Evolutionary conservation across 495 filamentous ascomycete genomes (phyloP).

Genomic region (Hypoxylon lienhwacheense): DNA sequence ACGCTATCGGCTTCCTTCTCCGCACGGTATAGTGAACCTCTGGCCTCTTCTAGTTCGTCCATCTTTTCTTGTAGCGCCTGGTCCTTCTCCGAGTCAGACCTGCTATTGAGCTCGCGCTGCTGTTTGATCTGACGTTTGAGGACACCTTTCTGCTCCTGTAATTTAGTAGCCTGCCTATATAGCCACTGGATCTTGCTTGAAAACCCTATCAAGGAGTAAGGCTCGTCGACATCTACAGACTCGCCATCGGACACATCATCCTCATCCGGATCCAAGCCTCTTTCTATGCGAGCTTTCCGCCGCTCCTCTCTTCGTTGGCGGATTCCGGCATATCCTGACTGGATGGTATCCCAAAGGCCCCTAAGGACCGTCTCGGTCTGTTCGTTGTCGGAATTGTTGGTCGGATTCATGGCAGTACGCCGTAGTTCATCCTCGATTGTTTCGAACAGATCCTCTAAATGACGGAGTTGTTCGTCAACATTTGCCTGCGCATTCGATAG

Average conservation of each 20-base stretch:
- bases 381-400: slow-evolving; percentile 47
- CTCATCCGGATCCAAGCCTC: slow-evolving; percentile 47
- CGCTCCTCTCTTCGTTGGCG: slow-evolving; percentile 56
- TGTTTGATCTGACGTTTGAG: slow-evolving; percentile 87
- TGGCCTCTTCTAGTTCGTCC: slow-evolving; percentile 57
- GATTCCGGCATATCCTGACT: slow-evolving; percentile 62
- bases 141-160: slow-evolving; percentile 82
- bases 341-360: slow-evolving; percentile 73
- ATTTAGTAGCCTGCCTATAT: slow-evolving; percentile 61
- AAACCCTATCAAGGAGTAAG: slow-evolving; percentile 69
- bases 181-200: slow-evolving; percentile 76
- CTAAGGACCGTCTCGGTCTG: slow-evolving; percentile 63
- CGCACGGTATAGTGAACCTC: slow-evolving; percentile 51
- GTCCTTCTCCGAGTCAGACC: slow-evolving; percentile 62
- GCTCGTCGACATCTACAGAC: slow-evolving; percentile 52
- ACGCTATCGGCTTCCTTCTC: slow-evolving; percentile 51
- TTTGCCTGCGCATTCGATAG: slow-evolving; percentile 28
- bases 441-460: slow-evolving; percentile 42
- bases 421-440: slow-evolving; percentile 40
- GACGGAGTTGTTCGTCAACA: slow-evolving; percentile 46
- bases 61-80: slow-evolving; percentile 53
- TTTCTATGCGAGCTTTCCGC: slow-evolving; percentile 48
- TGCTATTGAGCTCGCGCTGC: slow-evolving; percentile 83
- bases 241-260: slow-evolving; percentile 55
- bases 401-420: slow-evolving; percentile 31